A percentile compares a stretch with the other conserved stretches of the same genome.
phyloP scores from a whole-genome alignment of 768 basidiomycete genomes.

The Suillus plorans region DNA sequence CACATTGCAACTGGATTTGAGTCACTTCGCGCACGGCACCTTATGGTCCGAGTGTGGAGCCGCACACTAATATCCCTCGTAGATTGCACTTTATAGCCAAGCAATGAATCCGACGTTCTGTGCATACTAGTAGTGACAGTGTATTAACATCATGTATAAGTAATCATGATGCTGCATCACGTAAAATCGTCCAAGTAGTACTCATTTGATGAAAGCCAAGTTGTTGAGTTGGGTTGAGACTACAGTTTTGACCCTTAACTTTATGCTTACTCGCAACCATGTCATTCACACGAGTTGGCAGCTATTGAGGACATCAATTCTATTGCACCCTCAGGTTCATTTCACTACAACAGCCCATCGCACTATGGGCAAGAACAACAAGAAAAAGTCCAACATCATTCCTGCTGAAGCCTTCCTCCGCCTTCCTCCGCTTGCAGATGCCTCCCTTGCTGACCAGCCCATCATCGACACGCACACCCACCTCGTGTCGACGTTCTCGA shows the following conservation, averaged over 20 bases:
- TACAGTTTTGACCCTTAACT: not conserved
- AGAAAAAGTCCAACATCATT: constrained; percentile 18
- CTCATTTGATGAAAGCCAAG: not conserved
- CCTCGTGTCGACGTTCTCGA: constrained; percentile 67
- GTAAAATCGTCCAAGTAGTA: not conserved
- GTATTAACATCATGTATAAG: not conserved
- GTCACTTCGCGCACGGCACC: not conserved
- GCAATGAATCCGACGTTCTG: not conserved
- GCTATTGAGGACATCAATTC: not conserved
- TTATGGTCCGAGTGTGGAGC: not conserved
- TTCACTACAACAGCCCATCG: constrained; percentile 38
- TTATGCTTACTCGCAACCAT: constrained; percentile 4
- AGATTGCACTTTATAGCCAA: not conserved
- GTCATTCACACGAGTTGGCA: constrained; percentile 7
- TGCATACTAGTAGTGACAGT: not conserved
- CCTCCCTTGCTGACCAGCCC: constrained; percentile 21
- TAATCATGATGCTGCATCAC: not conserved
- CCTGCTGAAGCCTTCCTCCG: constrained; percentile 35
- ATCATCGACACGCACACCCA: constrained; percentile 89
- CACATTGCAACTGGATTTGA: constrained; percentile 4
- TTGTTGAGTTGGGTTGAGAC: not conserved
- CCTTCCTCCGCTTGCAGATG: constrained; percentile 28
- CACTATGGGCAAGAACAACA: constrained; percentile 43
- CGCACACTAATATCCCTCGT: not conserved
- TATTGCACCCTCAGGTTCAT: constrained; percentile 28